Evolutionary conservation across 169 alveolate species (phyloP), one percentile per base, ranked within the genome.

Genomic region (Toxoplasma gondii): DNA sequence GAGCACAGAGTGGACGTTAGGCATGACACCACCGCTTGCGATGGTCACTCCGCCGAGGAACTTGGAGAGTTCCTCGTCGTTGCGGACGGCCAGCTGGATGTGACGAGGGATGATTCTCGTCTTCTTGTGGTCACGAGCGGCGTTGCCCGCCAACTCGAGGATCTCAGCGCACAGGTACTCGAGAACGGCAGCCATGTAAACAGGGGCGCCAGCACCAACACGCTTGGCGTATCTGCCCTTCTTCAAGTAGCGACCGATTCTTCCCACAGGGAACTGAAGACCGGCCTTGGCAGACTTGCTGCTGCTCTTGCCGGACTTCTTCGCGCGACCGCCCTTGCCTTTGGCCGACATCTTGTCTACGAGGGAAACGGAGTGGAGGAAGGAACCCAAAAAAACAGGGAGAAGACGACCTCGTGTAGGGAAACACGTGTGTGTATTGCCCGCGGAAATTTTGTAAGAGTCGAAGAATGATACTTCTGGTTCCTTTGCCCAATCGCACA

Each of bases 251-350:
- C 99, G 97, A 84, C 99, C 99, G 95, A 99, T 98, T 97, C 99
- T 99, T 91, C 99, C 99, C 39, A 99, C 99, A 91, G 99, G 99
- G 99, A 99, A 99, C 97, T 98, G 99, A 80, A 99, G 98, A 94
- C 99, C 99, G 93, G 99, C 99, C 97, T 98, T 98, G 91, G 99
- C 98, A 88, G 99, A 99, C 98, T 99, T 98, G 93, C 99, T 97
- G 93, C 96, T 67, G 96, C 97, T 95, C 97, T 97, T 97, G 70
- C 96, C 97, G 93, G 98, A 94, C 96, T 97, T 97, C 93, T 97
- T 97, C 54, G 96, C 80, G 54, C 95, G 93, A 67, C 99, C 99
- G 70, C 97, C 96, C 94, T 97, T 95, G 91, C 97, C 98, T 91
- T 97, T 97, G 88, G 94, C 84, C 69, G 95, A 93, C 95, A 93